Conservation (phyloP, 768 basidiomycete species). For the Suillus brevipes region DNA sequence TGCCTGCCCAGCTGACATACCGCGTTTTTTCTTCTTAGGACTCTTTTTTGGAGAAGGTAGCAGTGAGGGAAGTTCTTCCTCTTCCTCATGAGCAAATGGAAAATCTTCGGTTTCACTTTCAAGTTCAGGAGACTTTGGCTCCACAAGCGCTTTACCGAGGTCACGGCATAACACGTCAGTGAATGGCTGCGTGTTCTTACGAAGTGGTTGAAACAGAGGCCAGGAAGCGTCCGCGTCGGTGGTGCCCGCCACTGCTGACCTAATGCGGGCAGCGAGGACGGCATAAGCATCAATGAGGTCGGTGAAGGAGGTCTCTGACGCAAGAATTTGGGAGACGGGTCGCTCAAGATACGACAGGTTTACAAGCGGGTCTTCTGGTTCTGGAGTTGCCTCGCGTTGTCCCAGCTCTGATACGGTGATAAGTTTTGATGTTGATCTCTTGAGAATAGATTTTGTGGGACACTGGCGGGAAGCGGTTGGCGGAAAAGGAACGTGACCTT, state of each 20-base stretch:
- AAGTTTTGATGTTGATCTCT: constrained; percentile 41
- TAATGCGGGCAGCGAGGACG: constrained; percentile 63
- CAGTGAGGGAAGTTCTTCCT: constrained; percentile 27
- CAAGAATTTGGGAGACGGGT: constrained; percentile 62
- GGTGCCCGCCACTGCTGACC: constrained; percentile 40
- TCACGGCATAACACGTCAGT: constrained; percentile 66
- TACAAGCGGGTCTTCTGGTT: constrained; percentile 66
- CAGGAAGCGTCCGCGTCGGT: constrained; percentile 62
- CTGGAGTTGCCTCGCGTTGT: constrained; percentile 70
- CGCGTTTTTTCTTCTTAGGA: constrained; percentile 62
- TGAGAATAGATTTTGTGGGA: constrained; percentile 71
- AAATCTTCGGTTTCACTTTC: constrained; percentile 22
- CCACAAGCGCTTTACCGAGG: constrained; percentile 60
- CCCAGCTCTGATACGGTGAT: constrained; percentile 43
- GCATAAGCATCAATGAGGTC: constrained; percentile 77
- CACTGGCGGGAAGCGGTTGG: constrained; percentile 39
- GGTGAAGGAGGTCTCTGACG: constrained; percentile 44
- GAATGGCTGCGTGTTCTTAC: constrained; percentile 52
- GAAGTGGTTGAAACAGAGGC: constrained; percentile 72
- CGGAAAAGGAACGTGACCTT: constrained; percentile 21
- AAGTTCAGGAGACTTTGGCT: constrained; percentile 42
- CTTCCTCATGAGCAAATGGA: constrained; percentile 19
- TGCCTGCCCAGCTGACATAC: constrained; percentile 75
- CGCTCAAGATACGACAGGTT: constrained; percentile 64
- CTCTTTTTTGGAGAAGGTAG: constrained; percentile 73